Evolutionary conservation across 495 filamentous ascomycete species (phyloP).

Genomic region (Bombardia bombarda): DNA sequence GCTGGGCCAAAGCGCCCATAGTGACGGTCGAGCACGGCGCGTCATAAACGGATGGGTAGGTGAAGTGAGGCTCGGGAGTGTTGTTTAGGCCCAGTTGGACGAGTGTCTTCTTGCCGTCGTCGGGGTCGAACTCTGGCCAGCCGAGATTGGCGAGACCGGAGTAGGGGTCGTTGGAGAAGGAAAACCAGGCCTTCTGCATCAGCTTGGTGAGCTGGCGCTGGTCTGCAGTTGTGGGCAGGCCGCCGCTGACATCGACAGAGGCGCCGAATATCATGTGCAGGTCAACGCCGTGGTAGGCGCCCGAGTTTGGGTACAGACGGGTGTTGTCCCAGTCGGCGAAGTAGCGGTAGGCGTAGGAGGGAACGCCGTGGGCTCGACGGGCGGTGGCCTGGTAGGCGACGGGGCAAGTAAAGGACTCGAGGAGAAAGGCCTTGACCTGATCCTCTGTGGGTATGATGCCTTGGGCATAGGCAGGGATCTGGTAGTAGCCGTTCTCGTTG

Average conservation of each 20-base stretch:
- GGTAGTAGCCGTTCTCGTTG: constrained; percentile 12
- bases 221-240: constrained; percentile 18
- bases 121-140: constrained; percentile 2
- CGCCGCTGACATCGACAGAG: constrained; percentile 31
- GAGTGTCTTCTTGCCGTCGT: not conserved
- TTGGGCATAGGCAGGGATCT: constrained; percentile 3
- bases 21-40: not conserved
- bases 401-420: constrained; percentile 18
- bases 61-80: not conserved
- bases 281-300: constrained; percentile 44
- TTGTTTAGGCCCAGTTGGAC: not conserved
- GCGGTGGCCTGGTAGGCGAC: constrained; percentile 2
- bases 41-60: not conserved
- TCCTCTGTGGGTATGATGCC: constrained; percentile 4
- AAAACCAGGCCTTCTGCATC: constrained; percentile 35
- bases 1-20: not conserved
- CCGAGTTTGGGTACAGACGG: constrained; percentile 25
- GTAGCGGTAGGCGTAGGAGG: constrained; percentile 26
- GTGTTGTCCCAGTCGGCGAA: constrained; percentile 35
- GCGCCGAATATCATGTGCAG: constrained; percentile 41
- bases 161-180: constrained; percentile 25
- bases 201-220: constrained; percentile 19
- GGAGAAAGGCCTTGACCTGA: constrained; percentile 2
- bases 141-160: constrained; percentile 3
- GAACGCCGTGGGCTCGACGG: constrained; percentile 12